Base-by-base conservation (phyloP, 2,329 filamentous ascomycete species). In the Exophiala sideris region DNA sequence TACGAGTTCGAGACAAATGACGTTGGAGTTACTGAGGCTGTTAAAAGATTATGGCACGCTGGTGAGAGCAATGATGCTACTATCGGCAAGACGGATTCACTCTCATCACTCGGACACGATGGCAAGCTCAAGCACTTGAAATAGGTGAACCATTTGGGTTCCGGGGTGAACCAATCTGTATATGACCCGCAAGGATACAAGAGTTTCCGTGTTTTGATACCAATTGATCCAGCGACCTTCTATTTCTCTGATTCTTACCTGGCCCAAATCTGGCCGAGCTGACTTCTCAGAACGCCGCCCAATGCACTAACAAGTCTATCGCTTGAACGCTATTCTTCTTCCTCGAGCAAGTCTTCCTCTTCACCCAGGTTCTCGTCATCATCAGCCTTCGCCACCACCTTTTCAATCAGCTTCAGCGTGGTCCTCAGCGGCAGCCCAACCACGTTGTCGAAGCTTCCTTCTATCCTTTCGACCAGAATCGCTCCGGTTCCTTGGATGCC, bases 1-100 rank as follows among this genome's bases (percentile, higher is more conserved):
- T 99, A 99, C 76, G 92, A 97, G 74, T 97, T 97, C 67, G 94
- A 99, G 85, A 99, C 94, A 32, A 97, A 96, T 69, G 94, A 99
- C 65, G 90, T 99, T 48, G 94, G 94, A 62, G 73, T 99, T 56
- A 96, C 91, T 7, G 92, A 95, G 80, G 87, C 86, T 32, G 80
- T 96, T 63, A 90, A 88, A 81, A 83, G 88, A 69, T 78, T 97
- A 59, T 99, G 94, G 94, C 89, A 81, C 67, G 92, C 94, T 67
- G 89, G 72, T 10, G 47, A 36, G 49, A 62, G 24, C 24, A 29
- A 61, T 35, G 57, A 60, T 52, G 57, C 55, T 6, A 59, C 59
- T 3, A 56, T 62, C 36, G 56, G 52, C 24, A 60, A 62, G 48
- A 38, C 57, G 12, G 56, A 60, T 36, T 29, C 24, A 8, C 12